Evolutionary conservation across 352 stramenopile species (phyloP), one percentile per base, ranked within the genome.

Genomic region (Bremia lactucae): DNA sequence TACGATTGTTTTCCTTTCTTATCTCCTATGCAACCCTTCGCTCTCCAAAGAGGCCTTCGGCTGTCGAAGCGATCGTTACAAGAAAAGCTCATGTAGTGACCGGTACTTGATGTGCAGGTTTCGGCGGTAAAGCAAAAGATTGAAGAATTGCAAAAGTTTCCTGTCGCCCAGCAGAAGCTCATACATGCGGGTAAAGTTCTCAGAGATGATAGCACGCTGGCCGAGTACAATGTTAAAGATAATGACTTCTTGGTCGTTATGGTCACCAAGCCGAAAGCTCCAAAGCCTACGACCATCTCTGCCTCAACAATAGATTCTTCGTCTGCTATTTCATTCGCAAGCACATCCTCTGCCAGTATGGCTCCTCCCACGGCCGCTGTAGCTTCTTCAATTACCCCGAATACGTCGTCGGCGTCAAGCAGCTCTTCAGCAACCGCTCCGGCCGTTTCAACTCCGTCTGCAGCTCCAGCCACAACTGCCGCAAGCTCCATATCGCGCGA

Each of bases 171-270:
- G 52, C 79, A 91, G 51, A 91, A 91, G 56, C 75, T 94, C 35
- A 93, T 93, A 41, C 76, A 93, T 44, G 74, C 77, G 9, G 76
- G 83, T 18, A 94, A 93, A 62, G 79, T 93, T 36, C 73, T 94
- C 33, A 90, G 87, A 53, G 80, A 94, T 33, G 78, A 94, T 19
- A 85, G 72, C 46, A 59, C 65, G 36, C 58, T 93, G 16, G 54
- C 65, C 21, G 75, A 91, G 53, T 92, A 88, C 62, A 87, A 78
- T 45, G 59, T 94, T 31, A 89, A 88, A 61, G 80, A 90, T 51
- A 89, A 86, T 45, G 78, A 89, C 49, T 93, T 93, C 49, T 58
- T 93, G 15, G 80, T 93, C 29, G 79, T 87, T 26, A 87, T 94
- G 73, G 77, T 91, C 36, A 87, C 80, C 36, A 94, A 94, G 66